Conservation (phyloP, 805 yeast species). For the Ogataea chonburiensis region DNA sequence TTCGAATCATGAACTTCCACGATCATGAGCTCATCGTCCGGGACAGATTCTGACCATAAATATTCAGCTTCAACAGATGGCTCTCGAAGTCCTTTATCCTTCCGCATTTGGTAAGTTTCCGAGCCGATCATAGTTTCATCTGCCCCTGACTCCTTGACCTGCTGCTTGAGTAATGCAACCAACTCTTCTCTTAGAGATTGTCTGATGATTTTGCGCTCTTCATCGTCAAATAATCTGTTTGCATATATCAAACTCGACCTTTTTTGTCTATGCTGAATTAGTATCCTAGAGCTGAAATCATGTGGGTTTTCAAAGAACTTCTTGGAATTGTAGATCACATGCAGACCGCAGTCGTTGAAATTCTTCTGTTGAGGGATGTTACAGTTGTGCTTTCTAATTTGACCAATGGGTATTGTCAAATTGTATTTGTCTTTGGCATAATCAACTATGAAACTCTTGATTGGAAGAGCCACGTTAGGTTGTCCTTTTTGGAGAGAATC, state of each 20-base stretch:
- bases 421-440: constrained; percentile 68
- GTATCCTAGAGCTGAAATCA: constrained; percentile 36
- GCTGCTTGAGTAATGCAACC: constrained; percentile 27
- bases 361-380: constrained; percentile 82
- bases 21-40: constrained; percentile 13
- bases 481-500: constrained; percentile 75
- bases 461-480: constrained; percentile 47
- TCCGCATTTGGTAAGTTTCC: constrained; percentile 16
- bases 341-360: constrained; percentile 93
- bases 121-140: constrained; percentile 27
- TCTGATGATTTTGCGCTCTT: constrained; percentile 29
- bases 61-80: constrained; percentile 5
- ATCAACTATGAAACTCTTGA: constrained; percentile 57
- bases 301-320: constrained; percentile 53
- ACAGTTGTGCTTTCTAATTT: constrained; percentile 36
- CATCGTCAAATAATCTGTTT: constrained; percentile 25
- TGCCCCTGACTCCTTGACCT: constrained; percentile 26
- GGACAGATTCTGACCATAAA: constrained; percentile 1
- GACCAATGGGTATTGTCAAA: constrained; percentile 43
- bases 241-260: constrained; percentile 11
- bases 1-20: constrained; percentile 3
- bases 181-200: constrained; percentile 24
- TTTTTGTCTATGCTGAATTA: constrained; percentile 19
- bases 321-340: constrained; percentile 71
- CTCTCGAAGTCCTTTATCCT: constrained; percentile 4